Percentiles rank a stretch among this genome's conserved stretches.
phyloP scores from a whole-genome alignment of 169 alveolate species.

The Plasmodium reichenowi region DNA sequence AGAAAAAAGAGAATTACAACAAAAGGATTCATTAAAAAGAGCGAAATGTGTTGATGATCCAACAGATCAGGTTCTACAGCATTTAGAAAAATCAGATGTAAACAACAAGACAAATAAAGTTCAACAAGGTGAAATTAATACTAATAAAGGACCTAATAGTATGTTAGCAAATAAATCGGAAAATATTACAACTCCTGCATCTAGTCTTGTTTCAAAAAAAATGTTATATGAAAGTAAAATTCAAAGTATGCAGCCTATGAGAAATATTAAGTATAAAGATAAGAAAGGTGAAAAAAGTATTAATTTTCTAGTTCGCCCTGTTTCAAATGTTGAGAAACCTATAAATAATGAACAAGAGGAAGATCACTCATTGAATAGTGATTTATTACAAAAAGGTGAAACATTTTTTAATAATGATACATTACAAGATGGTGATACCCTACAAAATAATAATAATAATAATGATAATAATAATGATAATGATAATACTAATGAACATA shows the following conservation, averaged over 20 bases:
- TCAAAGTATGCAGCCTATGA: slow-evolving; percentile 74
- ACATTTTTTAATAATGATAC: no score
- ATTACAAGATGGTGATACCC: no score
- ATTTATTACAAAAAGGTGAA: no score
- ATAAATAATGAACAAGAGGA: neutral
- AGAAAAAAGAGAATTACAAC: slow-evolving; percentile 82
- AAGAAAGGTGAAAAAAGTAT: slow-evolving; percentile 70
- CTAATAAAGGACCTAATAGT: neutral
- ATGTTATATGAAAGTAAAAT: slow-evolving; percentile 50
- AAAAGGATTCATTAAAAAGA: slow-evolving; percentile 50
- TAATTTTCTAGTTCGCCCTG: slow-evolving; percentile 69
- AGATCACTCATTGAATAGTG: neutral
- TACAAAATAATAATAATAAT: neutral
- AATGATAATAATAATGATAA: neutral
- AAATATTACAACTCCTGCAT: neutral
- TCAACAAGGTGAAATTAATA: neutral
- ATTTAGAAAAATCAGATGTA: neutral
- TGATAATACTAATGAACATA: neutral
- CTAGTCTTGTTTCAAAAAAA: slow-evolving; percentile 19
- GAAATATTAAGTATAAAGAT: slow-evolving; percentile 65
- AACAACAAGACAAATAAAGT: neutral
- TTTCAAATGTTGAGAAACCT: slow-evolving; percentile 5
- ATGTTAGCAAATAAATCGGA: neutral
- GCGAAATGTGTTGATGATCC: slow-evolving; percentile 36
- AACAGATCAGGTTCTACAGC: neutral